These are phyloP conservation scores for Verticillium klebahnii DNA, from an alignment of 2,329 filamentous ascomycete genomes.

Conservation along the genomic window DNA sequence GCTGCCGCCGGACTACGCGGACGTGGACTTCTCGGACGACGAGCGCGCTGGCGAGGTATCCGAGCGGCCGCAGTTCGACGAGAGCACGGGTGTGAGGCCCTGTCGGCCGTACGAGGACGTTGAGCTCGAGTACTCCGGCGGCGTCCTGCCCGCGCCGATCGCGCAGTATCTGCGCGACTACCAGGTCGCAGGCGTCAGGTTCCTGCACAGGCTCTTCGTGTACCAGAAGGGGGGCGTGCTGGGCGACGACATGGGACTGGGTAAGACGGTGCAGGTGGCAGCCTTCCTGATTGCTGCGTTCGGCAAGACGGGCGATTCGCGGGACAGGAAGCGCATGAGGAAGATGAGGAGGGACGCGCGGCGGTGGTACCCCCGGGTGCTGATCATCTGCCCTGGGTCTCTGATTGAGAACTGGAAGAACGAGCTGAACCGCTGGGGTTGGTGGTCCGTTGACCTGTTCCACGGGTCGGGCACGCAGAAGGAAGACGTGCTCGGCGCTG, in stretches of 20 bases:
- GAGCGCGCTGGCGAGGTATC: conserved; percentile 31
- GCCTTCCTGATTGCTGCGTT: conserved; percentile 89
- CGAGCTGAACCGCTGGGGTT: conserved; percentile 87
- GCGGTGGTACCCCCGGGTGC: conserved; percentile 75
- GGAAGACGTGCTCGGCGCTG: conserved; percentile 67
- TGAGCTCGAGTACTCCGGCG: conserved; percentile 67
- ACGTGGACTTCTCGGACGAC: conserved; percentile 69
- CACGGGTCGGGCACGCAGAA: conserved; percentile 60
- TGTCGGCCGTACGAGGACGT: conserved; percentile 72
- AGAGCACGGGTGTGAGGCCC: conserved; percentile 51
- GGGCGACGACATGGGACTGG: conserved; percentile 95
- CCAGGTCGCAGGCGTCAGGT: conserved; percentile 78
- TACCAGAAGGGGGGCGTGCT: conserved; percentile 88
- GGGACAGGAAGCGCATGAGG: conserved; percentile 81
- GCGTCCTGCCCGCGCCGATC: conserved; percentile 80
- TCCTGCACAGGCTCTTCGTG: conserved; percentile 84
- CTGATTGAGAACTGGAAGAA: conserved; percentile 88
- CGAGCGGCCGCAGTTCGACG: conserved; percentile 66
- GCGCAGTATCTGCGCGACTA: conserved; percentile 91
- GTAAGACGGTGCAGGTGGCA: conserved; percentile 95
- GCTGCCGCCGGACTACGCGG: conserved; percentile 72
- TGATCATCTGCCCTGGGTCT: conserved; percentile 86
- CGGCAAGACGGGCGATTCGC: conserved; percentile 86
- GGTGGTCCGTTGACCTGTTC: conserved; percentile 84
- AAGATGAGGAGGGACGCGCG: conserved; percentile 65